A percentile compares a stretch with the other conserved stretches of the same genome.
Evolutionary conservation across 371 early-diverging fungal genomes (phyloP).

Genomic region (Capillidium rhysosporum): DNA sequence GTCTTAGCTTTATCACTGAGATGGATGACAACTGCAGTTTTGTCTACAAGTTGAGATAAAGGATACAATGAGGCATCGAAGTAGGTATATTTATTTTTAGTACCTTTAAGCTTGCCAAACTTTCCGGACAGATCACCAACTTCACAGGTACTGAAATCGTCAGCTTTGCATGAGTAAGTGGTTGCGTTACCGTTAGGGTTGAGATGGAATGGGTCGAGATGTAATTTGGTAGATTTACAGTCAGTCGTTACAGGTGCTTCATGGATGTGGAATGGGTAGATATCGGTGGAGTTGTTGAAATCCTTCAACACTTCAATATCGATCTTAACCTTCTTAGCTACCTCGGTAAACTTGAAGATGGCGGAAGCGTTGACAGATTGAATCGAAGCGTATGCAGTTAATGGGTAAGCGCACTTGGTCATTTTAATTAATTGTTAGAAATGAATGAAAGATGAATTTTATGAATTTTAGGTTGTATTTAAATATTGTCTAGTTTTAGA

Average conservation of each 20-base stretch:
- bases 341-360: neutral
- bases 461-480: too few species aligned
- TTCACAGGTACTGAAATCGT: conserved; percentile 17
- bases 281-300: neutral
- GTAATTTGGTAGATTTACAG: conserved; percentile 24
- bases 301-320: neutral
- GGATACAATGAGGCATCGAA: neutral
- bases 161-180: neutral
- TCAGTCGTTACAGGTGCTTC: conserved; percentile 16
- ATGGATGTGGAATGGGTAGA: conserved; percentile 4
- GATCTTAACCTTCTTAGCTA: neutral
- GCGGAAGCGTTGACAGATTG: neutral
- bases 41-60: neutral
- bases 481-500: too few species aligned
- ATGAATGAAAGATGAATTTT: too few species aligned
- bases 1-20: neutral
- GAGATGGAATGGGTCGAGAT: conserved; percentile 20
- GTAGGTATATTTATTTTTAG: neutral
- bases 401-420: too few species aligned
- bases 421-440: too few species aligned
- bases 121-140: conserved; percentile 28
- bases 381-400: neutral
- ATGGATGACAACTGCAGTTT: conserved; percentile 3
- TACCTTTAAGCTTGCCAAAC: conserved; percentile 10
- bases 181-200: conserved; percentile 6